Percentiles rank a stretch among this genome's conserved stretches.
phyloP scores from a whole-genome alignment of 345 rosid genomes.

The Eucalyptus guilfoylei region DNA sequence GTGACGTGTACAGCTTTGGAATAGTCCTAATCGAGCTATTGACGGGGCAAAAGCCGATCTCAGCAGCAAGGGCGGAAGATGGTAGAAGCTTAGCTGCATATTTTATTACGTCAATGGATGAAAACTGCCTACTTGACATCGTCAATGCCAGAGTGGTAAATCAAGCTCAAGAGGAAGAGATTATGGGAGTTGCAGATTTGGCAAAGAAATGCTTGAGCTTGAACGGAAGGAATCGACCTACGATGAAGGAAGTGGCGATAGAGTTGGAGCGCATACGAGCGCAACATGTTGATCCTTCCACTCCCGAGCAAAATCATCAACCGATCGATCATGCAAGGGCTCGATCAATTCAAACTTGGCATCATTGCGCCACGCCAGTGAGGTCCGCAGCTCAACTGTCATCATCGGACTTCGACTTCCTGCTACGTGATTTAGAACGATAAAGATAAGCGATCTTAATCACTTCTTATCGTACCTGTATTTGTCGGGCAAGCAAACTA shows the following conservation, averaged over 20 bases:
- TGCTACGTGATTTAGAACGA: too few species aligned
- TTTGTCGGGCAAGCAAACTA: background rate
- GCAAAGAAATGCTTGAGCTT: background rate
- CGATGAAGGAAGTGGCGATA: background rate
- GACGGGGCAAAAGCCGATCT: background rate
- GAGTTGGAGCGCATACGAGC: background rate
- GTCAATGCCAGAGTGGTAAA: background rate
- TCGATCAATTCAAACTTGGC: too few species aligned
- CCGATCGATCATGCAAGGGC: background rate
- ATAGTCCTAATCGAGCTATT: conserved; percentile 2
- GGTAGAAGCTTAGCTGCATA: background rate
- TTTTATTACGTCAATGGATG: background rate
- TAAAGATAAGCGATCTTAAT: too few species aligned
- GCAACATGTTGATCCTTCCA: too few species aligned
- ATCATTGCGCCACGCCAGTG: too few species aligned
- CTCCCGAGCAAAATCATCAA: too few species aligned
- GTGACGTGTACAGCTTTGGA: conserved; percentile 7
- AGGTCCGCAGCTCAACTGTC: too few species aligned
- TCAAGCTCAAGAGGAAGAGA: background rate
- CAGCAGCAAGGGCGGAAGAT: background rate
- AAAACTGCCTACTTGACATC: background rate
- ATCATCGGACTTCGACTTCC: too few species aligned
- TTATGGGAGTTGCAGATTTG: background rate
- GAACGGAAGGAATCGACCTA: background rate
- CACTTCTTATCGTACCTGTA: too few species aligned